Conservation (phyloP, 257 asterid species). For the Ilex aquifolium region DNA sequence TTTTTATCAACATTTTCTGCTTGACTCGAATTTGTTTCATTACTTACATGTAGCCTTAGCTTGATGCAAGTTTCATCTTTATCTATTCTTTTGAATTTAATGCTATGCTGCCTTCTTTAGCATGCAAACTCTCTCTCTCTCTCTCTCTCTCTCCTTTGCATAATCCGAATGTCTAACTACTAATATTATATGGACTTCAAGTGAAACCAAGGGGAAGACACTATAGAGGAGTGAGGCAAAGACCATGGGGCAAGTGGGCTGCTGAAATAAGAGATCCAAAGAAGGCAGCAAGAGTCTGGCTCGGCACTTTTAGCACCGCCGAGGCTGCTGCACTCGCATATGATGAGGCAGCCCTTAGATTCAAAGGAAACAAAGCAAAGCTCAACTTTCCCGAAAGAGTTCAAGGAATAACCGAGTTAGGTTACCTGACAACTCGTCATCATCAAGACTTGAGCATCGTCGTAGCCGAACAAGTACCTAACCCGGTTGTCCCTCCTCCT, state of each 20-base stretch:
- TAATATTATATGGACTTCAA: neutral
- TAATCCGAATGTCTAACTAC: neutral
- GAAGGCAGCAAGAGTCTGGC: constrained; percentile 88
- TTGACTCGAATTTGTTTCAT: too few relatives aligned
- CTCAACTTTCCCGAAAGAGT: constrained; percentile 88
- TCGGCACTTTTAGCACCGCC: constrained; percentile 66
- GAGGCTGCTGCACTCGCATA: constrained; percentile 82
- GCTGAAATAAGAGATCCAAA: constrained; percentile 81
- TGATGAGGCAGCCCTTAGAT: constrained; percentile 73
- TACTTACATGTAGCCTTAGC: too few relatives aligned
- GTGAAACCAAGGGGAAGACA: constrained; percentile 48
- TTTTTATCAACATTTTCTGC: too few relatives aligned
- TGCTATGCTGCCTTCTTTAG: too few relatives aligned
- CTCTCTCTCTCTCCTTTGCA: too few relatives aligned
- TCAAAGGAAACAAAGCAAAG: constrained; percentile 86
- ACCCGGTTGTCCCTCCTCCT: neutral
- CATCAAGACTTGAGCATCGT: constrained; percentile 4
- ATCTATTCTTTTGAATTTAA: too few relatives aligned
- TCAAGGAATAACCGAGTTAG: constrained; percentile 34
- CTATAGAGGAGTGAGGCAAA: constrained; percentile 76
- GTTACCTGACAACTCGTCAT: constrained; percentile 21
- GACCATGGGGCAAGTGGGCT: constrained; percentile 96
- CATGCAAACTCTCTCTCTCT: too few relatives aligned
- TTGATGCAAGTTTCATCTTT: too few relatives aligned
- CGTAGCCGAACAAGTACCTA: too few relatives aligned